A percentile compares a stretch with the other conserved stretches of the same genome.
Conservation (phyloP, 2,329 filamentous ascomycete genomes). For the Alternaria postmessia region DNA sequence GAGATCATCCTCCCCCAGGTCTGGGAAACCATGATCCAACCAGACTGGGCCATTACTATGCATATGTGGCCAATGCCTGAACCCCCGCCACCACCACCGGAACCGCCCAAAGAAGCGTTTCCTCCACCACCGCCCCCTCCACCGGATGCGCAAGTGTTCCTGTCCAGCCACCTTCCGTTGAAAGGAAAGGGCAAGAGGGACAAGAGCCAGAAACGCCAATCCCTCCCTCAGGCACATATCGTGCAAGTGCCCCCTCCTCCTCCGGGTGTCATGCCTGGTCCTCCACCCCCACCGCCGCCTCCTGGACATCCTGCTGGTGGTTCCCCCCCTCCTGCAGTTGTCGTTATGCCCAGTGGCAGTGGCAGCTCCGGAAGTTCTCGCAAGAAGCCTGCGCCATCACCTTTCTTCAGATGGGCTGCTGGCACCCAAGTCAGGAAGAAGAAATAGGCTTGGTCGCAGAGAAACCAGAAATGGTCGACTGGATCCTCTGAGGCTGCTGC, state of each 20-base stretch:
- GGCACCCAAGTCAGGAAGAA: conserved; percentile 17
- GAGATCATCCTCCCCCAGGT: conserved; percentile 60
- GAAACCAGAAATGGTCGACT: background rate
- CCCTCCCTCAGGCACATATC: conserved; percentile 17
- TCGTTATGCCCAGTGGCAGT: conserved; percentile 13
- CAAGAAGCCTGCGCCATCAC: conserved; percentile 22
- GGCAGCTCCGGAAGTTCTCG: conserved; percentile 7
- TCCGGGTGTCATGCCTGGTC: background rate
- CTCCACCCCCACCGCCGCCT: conserved; percentile 15
- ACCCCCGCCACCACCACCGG: conserved; percentile 10
- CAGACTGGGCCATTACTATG: conserved; percentile 59
- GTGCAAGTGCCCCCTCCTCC: conserved; percentile 17
- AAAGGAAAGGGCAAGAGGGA: conserved; percentile 25
- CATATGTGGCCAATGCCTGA: conserved; percentile 60
- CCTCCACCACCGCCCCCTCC: conserved; percentile 26
- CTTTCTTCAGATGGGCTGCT: conserved; percentile 38
- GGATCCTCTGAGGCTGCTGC: background rate
- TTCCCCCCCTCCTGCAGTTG: conserved; percentile 19
- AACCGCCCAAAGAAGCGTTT: conserved; percentile 14
- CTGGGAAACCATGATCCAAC: conserved; percentile 59
- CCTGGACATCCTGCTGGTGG: conserved; percentile 13
- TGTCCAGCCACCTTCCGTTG: conserved; percentile 20
- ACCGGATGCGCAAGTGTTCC: conserved; percentile 24
- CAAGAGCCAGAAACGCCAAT: conserved; percentile 26
- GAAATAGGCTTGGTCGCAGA: conserved; percentile 5